Base-by-base conservation (phyloP, 2,329 filamentous ascomycete species). In the Paramyrothecium roridum region DNA sequence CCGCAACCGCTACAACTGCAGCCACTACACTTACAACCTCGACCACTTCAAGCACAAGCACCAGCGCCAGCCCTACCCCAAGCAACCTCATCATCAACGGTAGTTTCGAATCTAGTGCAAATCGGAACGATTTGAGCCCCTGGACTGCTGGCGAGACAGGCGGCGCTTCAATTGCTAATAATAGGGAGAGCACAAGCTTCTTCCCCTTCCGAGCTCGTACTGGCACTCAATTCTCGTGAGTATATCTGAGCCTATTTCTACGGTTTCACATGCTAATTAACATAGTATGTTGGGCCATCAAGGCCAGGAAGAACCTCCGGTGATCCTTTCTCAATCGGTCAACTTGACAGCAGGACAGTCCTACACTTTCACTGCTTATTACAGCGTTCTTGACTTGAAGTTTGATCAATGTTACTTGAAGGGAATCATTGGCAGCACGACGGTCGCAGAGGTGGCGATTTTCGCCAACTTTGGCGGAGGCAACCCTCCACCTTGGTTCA, bases 191-290 rank as follows among this genome's bases (percentile, higher is more conserved):
- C 23, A 50, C 48, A 8, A n/a, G 11, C 13, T 30, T 19, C 3
- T 50, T 50, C 19, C 48, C 48, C 11, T 50, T 50, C 48, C 48
- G 48, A 26, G 48, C 48, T 23, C 48, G 48, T 17, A 50, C 48
- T 26, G 48, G 48, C 22, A 50, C 48, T 17, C 26, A 50, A 26
- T 33, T 50, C 33, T 22, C 48, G 48, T 50, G 7, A 50, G 48
- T 11, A n/a, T 17, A 2, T 12, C n/a, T 19, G 8, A 16, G 19
- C 21, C 19, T n/a, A 7, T 7, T 48, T 20, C 21, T 4, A 30
- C 17, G 3, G 46, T 22, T 48, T 48, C n/a, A 16, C 7, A 10
- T 12, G 26, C 23, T 34, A 33, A 30, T 22, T 7, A 30, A 23
- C 8, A 22, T 22, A 50, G 48, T 21, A 22, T 30, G 33, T 23